Evolutionary conservation across 768 basidiomycete genomes (phyloP).

Genomic region (Leccinum sublutescens): DNA sequence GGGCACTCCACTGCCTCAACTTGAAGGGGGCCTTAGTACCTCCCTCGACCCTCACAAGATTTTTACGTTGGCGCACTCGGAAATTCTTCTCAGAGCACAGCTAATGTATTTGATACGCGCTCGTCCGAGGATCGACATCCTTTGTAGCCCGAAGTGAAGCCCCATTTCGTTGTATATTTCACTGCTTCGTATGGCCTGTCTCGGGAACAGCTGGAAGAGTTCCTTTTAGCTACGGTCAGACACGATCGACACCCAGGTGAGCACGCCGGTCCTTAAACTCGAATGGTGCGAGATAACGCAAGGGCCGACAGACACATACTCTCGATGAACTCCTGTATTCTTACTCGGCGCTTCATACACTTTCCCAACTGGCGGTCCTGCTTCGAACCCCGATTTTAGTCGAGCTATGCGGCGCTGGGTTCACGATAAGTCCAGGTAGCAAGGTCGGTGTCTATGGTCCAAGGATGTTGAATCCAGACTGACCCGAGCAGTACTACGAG

Average conservation of each 20-base stretch:
- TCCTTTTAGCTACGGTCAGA: slow-evolving; percentile 50
- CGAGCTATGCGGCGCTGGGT: slow-evolving; percentile 81
- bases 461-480: background rate
- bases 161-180: slow-evolving; percentile 74
- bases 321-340: slow-evolving; percentile 48
- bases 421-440: slow-evolving; percentile 60
- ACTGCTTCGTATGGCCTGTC: slow-evolving; percentile 72
- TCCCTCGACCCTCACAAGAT: slow-evolving; percentile 70
- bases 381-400: slow-evolving; percentile 61
- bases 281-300: slow-evolving; percentile 4
- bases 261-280: background rate
- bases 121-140: background rate
- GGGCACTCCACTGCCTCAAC: background rate
- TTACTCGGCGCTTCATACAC: slow-evolving; percentile 46
- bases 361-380: slow-evolving; percentile 54
- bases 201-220: slow-evolving; percentile 64
- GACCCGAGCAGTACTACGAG: slow-evolving; percentile 62
- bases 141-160: slow-evolving; percentile 41
- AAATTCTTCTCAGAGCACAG: slow-evolving; percentile 43
- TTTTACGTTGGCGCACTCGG: slow-evolving; percentile 75
- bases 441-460: slow-evolving; percentile 40
- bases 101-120: slow-evolving; percentile 32
- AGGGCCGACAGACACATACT: background rate
- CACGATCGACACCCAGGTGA: slow-evolving; percentile 23
- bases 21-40: slow-evolving; percentile 46